Conservation (phyloP, 305 asterid species). For the Fraxinus latifolia region DNA sequence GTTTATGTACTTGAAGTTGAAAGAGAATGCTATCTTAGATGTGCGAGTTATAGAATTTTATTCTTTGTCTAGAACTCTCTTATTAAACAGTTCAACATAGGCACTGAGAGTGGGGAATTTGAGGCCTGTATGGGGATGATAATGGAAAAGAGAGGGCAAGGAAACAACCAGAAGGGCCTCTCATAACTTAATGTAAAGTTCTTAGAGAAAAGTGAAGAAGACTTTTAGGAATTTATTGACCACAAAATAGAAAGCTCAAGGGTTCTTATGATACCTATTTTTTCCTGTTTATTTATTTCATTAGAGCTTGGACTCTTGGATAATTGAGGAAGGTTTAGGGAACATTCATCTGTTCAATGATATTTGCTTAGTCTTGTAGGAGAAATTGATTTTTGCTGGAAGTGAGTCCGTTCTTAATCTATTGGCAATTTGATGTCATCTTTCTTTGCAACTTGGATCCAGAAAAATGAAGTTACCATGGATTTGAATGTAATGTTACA, state of each 20-base stretch:
- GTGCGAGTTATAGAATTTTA: not conserved
- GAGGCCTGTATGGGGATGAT: not conserved
- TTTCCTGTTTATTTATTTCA: not conserved
- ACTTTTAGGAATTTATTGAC: not conserved
- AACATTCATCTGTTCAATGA: not conserved
- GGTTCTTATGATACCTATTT: not conserved
- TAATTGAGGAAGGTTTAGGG: not conserved
- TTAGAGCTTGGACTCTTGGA: not conserved
- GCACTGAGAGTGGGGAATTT: not conserved
- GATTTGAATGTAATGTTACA: not conserved
- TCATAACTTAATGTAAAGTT: not conserved
- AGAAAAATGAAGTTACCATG: not conserved
- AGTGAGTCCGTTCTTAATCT: not conserved
- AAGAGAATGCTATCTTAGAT: not conserved
- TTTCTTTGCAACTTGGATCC: not conserved
- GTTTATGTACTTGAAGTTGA: not conserved
- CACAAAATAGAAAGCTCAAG: not conserved
- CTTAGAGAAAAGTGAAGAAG: not conserved
- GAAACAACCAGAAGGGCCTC: not conserved
- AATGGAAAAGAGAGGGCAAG: not conserved
- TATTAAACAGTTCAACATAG: not conserved
- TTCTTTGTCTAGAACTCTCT: not conserved
- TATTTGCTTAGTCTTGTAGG: not conserved
- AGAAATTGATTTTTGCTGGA: not conserved
- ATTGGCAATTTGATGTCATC: not conserved